Evolutionary conservation across 176 grass and related monocot species (phyloP).

Genomic region (Alopecurus myosuroides): DNA sequence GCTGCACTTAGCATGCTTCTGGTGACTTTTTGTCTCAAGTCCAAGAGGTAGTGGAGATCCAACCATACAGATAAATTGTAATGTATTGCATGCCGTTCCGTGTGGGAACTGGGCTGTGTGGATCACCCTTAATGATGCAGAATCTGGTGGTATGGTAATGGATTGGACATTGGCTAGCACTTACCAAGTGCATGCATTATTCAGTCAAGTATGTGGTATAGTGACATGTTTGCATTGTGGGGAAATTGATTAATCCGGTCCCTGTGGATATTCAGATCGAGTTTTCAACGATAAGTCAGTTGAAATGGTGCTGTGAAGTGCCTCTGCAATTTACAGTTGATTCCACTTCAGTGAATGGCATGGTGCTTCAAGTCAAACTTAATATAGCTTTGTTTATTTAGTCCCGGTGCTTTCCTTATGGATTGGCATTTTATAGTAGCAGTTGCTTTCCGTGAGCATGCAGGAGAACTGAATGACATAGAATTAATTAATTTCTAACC

Average conservation of each 20-base stretch:
- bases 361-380: conserved; percentile 12
- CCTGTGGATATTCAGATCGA: background rate
- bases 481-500: background rate
- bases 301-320: conserved; percentile 7
- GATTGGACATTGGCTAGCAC: background rate
- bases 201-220: conserved; percentile 2
- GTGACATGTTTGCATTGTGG: conserved; percentile 23
- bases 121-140: background rate
- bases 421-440: background rate
- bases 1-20: conserved; percentile 32
- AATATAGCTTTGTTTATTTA: background rate
- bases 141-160: background rate
- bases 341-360: conserved; percentile 11
- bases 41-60: conserved; percentile 35
- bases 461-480: background rate
- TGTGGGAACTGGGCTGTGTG: background rate
- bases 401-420: background rate
- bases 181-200: background rate
- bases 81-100: conserved; percentile 9
- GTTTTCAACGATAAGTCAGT: background rate
- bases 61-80: conserved; percentile 9
- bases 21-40: conserved; percentile 24
- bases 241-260: conserved; percentile 1
- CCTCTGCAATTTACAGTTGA: conserved; percentile 6
- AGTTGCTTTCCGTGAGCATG: background rate